A percentile compares a stretch with the other conserved stretches of the same genome.
These are phyloP conservation scores for Asterochloris sp. DNA, from an alignment of 139 green algal species.

Conservation along the genomic window DNA sequence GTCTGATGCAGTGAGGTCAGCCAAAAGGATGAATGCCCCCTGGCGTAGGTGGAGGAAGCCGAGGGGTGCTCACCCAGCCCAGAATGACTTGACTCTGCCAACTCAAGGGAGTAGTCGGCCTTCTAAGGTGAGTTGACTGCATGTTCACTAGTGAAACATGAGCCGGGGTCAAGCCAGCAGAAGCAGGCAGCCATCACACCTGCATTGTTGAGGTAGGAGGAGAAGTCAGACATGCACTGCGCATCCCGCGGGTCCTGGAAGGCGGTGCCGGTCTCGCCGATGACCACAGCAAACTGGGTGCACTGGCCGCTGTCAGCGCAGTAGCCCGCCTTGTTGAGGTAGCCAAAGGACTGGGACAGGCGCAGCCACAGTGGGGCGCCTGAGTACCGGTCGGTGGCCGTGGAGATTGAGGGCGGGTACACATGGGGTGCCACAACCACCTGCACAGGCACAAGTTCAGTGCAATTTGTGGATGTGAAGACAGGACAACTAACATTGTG, in stretches of 20 bases:
- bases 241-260: constrained; percentile 14
- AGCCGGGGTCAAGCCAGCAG: no score
- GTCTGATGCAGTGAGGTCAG: no score
- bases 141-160: no score
- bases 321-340: constrained; percentile 31
- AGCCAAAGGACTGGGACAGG: constrained; percentile 27
- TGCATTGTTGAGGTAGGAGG: constrained; percentile 22
- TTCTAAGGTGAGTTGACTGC: no score
- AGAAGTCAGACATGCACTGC: constrained; percentile 27
- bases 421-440: constrained; percentile 42
- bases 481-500: neutral
- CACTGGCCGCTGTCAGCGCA: constrained; percentile 4
- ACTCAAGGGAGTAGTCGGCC: no score
- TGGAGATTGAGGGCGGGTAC: constrained; percentile 34
- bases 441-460: neutral
- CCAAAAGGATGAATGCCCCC: no score
- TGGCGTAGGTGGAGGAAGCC: no score
- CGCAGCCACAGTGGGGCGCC: constrained; percentile 9
- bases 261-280: constrained; percentile 42
- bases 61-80: no score
- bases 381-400: neutral
- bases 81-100: no score
- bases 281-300: constrained; percentile 36
- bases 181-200: neutral
- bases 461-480: no score